phyloP scores from a whole-genome alignment of 306 rosid species.

The Erythrophleum fordii region DNA sequence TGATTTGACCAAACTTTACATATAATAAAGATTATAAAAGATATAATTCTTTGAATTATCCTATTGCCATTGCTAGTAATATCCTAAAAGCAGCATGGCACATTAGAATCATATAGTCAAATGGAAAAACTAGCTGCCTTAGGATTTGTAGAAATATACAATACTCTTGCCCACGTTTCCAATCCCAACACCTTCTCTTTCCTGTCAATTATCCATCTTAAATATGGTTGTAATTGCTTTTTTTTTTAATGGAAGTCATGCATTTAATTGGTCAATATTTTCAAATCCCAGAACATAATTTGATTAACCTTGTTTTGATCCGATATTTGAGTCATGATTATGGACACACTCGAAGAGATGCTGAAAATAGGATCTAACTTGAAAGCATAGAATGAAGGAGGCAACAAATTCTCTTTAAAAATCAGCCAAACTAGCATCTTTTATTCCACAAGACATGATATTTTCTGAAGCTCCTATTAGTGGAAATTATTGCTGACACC shows the following conservation, averaged over 20 bases:
- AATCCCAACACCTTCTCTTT: too few species aligned
- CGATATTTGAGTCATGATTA: neutral
- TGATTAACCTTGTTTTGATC: too few species aligned
- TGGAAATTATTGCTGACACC: neutral
- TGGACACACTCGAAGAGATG: neutral
- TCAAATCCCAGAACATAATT: neutral
- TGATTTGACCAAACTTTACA: neutral
- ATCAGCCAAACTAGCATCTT: neutral
- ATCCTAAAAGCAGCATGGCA: too few species aligned
- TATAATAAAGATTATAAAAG: too few species aligned
- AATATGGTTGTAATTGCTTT: neutral
- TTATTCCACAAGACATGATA: neutral
- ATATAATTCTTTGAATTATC: too few species aligned
- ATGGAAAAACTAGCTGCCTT: too few species aligned
- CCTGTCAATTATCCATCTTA: too few species aligned
- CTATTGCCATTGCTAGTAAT: too few species aligned
- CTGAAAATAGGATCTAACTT: too few species aligned
- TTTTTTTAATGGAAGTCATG: neutral
- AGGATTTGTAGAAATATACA: too few species aligned
- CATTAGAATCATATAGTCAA: too few species aligned
- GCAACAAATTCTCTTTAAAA: neutral
- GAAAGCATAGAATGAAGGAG: neutral
- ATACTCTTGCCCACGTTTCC: too few species aligned
- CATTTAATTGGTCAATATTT: neutral
- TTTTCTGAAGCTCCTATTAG: neutral